Percentiles rank a stretch among this genome's conserved stretches.
phyloP scores from a whole-genome alignment of 352 stramenopile genomes.

The Globisporangium nagaii region DNA sequence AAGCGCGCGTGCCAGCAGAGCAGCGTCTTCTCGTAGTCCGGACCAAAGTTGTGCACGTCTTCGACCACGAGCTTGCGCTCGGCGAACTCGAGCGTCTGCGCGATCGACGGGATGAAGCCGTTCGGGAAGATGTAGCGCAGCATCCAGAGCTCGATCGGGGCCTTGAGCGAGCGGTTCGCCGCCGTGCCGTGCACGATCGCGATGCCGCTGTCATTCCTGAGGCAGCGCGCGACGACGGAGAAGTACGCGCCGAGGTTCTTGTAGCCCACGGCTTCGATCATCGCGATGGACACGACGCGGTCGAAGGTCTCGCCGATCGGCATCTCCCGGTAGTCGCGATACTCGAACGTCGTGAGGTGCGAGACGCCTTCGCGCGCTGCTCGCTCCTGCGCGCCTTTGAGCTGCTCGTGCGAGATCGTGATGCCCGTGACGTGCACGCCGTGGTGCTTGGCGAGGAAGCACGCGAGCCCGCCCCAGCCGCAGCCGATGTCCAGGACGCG shows the following conservation, averaged over 20 bases:
- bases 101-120: conserved; percentile 74
- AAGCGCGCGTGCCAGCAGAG: conserved; percentile 83
- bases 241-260: conserved; percentile 86
- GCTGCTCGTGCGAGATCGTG: conserved; percentile 86
- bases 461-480: conserved; percentile 83
- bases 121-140: conserved; percentile 90
- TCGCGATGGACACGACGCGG: conserved; percentile 80
- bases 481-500: too few species aligned
- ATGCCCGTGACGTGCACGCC: conserved; percentile 84
- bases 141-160: conserved; percentile 76
- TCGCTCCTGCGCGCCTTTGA: conserved; percentile 73
- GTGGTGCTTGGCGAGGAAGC: conserved; percentile 82
- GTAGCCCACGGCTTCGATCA: conserved; percentile 85
- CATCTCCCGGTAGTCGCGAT: conserved; percentile 87
- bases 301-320: conserved; percentile 61
- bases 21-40: conserved; percentile 86
- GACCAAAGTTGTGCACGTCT: conserved; percentile 77
- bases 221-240: conserved; percentile 62
- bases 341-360: conserved; percentile 80
- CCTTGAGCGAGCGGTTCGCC: conserved; percentile 75
- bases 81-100: conserved; percentile 62
- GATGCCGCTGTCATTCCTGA: conserved; percentile 66
- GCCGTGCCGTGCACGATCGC: conserved; percentile 75
- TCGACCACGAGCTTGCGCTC: conserved; percentile 74
- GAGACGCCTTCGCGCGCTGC: conserved; percentile 60